Conservation (phyloP, 495 filamentous ascomycete species). For the Thozetella sp. region DNA sequence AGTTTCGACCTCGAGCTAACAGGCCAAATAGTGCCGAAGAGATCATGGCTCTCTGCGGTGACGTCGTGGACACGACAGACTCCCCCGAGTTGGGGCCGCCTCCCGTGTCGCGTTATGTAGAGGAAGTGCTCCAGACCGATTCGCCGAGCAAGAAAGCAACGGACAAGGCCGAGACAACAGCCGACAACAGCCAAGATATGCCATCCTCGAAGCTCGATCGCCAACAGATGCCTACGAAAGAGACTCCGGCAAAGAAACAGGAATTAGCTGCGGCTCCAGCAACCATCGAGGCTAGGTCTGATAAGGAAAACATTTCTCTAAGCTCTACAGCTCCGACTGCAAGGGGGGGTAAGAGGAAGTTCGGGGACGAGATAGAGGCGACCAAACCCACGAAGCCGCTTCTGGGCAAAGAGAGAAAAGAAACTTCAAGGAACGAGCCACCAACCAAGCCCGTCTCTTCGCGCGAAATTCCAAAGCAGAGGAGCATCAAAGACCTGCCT, state of each 20-base stretch:
- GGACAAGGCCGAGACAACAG: constrained; percentile 15
- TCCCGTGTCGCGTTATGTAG: constrained; percentile 63
- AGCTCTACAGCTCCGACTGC: constrained; percentile 2
- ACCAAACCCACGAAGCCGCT: constrained; percentile 4
- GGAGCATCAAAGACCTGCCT: constrained; percentile 34
- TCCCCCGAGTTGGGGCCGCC: constrained; percentile 71
- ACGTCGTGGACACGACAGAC: constrained; percentile 48
- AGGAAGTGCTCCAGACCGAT: constrained; percentile 62
- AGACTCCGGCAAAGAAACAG: constrained; percentile 17
- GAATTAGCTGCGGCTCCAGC: constrained; percentile 8
- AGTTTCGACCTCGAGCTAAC: constrained; percentile 11
- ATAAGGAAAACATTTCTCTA: constrained; percentile 6
- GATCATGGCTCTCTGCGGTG: constrained; percentile 47
- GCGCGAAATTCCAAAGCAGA: constrained; percentile 15
- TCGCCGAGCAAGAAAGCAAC: constrained; percentile 24
- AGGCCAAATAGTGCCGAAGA: constrained; percentile 30
- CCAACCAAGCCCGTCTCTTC: constrained; percentile 10
- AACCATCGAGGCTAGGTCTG: constrained; percentile 9
- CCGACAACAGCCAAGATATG: constrained; percentile 1
- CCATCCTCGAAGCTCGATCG: constrained; percentile 16
- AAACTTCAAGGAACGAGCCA: constrained; percentile 2
- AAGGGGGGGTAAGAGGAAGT: constrained; percentile 32
- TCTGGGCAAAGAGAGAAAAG: constrained; percentile 31
- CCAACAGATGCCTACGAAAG: constrained; percentile 9
- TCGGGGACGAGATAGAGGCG: constrained; percentile 28